Evolutionary conservation across 2,329 filamentous ascomycete species (phyloP), one percentile per base, ranked within the genome.

Genomic region (Cytospora chrysosperma): DNA sequence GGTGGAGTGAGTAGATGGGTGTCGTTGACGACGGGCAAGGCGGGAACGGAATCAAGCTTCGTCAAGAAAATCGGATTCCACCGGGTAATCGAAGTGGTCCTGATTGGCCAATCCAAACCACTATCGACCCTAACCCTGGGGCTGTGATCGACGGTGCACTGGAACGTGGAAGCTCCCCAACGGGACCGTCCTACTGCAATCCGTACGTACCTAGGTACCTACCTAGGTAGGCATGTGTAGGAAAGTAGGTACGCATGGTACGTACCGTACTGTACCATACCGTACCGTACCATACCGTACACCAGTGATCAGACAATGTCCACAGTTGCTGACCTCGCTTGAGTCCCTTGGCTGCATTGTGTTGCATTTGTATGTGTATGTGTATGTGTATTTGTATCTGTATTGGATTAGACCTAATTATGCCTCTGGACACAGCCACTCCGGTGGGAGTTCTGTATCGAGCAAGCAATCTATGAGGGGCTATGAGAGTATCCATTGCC

Each of bases 31-130:
- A 70, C 72, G 72, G 71, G 72, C 70, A 76, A 70, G 69, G 75
- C 75, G 76, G 76, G 70, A 72, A 72, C 74, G 73, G 74, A 70
- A 71, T 75, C 73, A 71, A 70, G 72, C 43, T 56, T 62, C 34
- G 60, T 58, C 34, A 27, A 50, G 43, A 47, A 47, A 47, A 47
- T 47, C 43, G 43, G 43, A 47, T 47, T 47, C 43, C 43, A 47
- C 43, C 43, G 43, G 43, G 43, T 47, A 47, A 47, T 47, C 43
- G 43, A 47, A 47, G 17, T 47, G 10, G 21, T 24, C n/a, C 43
- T 82, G 77, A 82, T 82, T 83, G 80, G 81, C 60, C 69, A 54
- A 62, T 37, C 59, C 63, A 47, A 24, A 47, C 7, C n/a, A 47
- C 43, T 21, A 19, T 13, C 19, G 21, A 53, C 59, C 63, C 63